Base-by-base conservation (phyloP, 495 filamentous ascomycete species). In the Penicillium atrosanguineum region DNA sequence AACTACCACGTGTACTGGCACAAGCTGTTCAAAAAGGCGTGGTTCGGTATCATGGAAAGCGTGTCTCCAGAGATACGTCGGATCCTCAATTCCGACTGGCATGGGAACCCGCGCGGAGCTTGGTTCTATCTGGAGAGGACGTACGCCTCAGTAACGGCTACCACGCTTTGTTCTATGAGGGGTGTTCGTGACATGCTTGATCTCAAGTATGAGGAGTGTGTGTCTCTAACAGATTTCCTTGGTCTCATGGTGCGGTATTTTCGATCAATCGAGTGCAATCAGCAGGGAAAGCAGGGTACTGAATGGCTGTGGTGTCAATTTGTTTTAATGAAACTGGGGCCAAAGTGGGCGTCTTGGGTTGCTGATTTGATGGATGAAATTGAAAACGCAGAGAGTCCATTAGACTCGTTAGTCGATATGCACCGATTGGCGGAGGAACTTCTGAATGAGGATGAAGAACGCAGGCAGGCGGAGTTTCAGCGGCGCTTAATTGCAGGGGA, bases 271-370 rank as follows among this genome's bases (percentile, higher is more conserved):
- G 39, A 50, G 48, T 55, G 46, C 12, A 50, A 55, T 25, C 40
- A n/a, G 38, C 29, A 18, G 19, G 46, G 36, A n/a, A 44, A 47
- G 38, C 29, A 29, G 23, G 41, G 28, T 15, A 45, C 38, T 12
- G 53, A 39, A 18, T 55, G 53, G 46, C 23, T 55, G 29, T 55
- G 46, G 46, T 55, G 53, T 18, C 53, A 50, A 16, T 50, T 55
- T 26, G 50, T 55, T 26, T 19, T 55, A 25, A 39, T 37, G n/a
- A 49, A 49, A 37, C 40, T 55, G 21, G 52, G 53, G 0, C 46
- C 41, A 29, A 31, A 39, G 18, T 55, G 46, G 53, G 31, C 44
- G 6, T 14, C 18, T n/a, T 55, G 46, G 46, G 14, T 55, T 20
- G 31, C 29, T 34, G 46, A 31, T 16, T 12, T 43, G 38, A 29